Conservation (phyloP, 1,284 basidiomycete species). For the Sutorius eximius region DNA sequence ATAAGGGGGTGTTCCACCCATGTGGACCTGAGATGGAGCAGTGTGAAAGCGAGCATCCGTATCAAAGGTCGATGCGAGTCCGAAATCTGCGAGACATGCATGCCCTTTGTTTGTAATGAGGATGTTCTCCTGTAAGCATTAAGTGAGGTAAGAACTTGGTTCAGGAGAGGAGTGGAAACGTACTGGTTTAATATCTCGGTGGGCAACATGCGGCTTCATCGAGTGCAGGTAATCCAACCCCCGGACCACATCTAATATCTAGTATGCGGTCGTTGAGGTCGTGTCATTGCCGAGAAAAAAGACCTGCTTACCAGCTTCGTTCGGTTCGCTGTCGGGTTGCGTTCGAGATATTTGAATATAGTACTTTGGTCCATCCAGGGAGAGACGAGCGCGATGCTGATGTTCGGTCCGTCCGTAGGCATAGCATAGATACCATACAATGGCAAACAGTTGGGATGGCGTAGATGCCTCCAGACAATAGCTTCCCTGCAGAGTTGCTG, state of each 20-base stretch:
- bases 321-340: slow-evolving; percentile 13
- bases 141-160: not conserved
- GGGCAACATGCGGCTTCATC: slow-evolving; percentile 27
- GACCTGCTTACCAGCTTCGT: slow-evolving; percentile 20
- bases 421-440: slow-evolving; percentile 24
- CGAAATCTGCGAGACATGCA: slow-evolving; percentile 33
- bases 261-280: not conserved
- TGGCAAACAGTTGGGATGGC: slow-evolving; percentile 31
- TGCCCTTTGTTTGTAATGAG: slow-evolving; percentile 21
- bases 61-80: slow-evolving; percentile 27
- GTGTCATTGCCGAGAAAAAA: not conserved
- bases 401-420: not conserved
- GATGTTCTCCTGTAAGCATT: slow-evolving; percentile 26
- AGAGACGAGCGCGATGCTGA: slow-evolving; percentile 21
- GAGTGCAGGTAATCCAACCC: slow-evolving; percentile 29
- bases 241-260: slow-evolving; percentile 27
- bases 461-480: slow-evolving; percentile 28
- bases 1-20: slow-evolving; percentile 21
- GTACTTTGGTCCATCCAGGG: slow-evolving; percentile 34
- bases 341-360: slow-evolving; percentile 22
- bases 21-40: slow-evolving; percentile 4
- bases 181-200: slow-evolving; percentile 33
- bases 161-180: not conserved
- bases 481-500: slow-evolving; percentile 27
- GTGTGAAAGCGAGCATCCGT: slow-evolving; percentile 12